Evolutionary conservation across 768 basidiomycete genomes (phyloP).

Genomic region (Macrolepiota fuliginosa): DNA sequence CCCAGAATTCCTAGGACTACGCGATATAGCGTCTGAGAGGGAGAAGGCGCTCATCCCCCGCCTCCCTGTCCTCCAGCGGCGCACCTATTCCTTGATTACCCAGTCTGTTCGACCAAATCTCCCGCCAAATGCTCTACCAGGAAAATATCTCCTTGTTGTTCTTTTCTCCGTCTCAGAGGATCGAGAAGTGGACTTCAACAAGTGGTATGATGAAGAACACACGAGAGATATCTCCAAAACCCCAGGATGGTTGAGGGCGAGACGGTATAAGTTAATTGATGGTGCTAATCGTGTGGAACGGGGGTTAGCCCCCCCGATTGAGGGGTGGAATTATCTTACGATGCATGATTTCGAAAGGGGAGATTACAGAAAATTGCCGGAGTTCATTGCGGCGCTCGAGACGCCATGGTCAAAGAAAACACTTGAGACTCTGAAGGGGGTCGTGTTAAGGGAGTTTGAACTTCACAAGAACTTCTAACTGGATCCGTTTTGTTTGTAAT

Average conservation of each 20-base stretch:
- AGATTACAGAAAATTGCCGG: neutral
- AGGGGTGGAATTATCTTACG: neutral
- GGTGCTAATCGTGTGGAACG: neutral
- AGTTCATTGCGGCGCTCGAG: neutral
- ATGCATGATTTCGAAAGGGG: neutral
- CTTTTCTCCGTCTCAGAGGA: neutral
- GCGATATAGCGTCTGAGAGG: neutral
- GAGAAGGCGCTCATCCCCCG: neutral
- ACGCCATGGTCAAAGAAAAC: neutral
- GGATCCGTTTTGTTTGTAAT: too few species aligned
- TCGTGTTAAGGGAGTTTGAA: neutral
- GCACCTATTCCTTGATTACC: neutral
- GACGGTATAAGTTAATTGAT: neutral
- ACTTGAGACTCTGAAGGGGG: neutral
- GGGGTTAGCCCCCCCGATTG: neutral
- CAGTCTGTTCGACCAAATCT: too few species aligned
- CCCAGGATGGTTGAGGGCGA: neutral
- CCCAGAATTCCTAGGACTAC: neutral
- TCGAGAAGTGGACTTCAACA: neutral
- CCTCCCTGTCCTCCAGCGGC: neutral
- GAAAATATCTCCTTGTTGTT: neutral
- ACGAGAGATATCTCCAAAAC: neutral
- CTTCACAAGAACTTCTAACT: neutral
- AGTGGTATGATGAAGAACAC: neutral
- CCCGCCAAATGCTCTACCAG: neutral